A percentile compares a stretch with the other conserved stretches of the same genome.
These are phyloP conservation scores for Salix arbutifolia DNA, from an alignment of 345 rosid genomes.

Conservation along the genomic window DNA sequence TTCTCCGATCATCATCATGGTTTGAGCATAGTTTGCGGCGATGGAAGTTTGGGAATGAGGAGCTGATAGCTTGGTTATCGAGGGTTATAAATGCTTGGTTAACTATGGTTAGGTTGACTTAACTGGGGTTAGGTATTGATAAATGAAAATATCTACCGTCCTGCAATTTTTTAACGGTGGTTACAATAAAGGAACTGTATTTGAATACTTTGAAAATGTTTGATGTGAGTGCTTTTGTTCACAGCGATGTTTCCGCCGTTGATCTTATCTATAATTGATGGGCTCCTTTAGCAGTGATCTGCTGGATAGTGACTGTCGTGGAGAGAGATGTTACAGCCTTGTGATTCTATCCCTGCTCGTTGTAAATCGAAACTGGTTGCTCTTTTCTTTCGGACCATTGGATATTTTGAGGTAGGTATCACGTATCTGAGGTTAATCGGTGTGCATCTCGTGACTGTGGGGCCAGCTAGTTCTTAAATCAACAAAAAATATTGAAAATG, in stretches of 20 bases:
- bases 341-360: conserved; percentile 14
- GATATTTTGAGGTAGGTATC: conserved; percentile 26
- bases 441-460: conserved; percentile 31
- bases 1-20: conserved; percentile 57
- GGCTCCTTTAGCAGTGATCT: conserved; percentile 1
- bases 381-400: conserved; percentile 6
- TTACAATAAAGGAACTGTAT: conserved; percentile 5
- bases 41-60: neutral
- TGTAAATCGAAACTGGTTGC: conserved; percentile 3
- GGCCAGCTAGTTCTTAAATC: neutral
- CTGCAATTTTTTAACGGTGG: conserved; percentile 21
- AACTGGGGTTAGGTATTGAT: conserved; percentile 30
- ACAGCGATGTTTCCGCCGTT: conserved; percentile 28
- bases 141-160: conserved; percentile 21
- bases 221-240: neutral
- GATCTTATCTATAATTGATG: neutral
- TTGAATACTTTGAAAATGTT: neutral
- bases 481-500: neutral
- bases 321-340: neutral
- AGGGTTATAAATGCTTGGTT: conserved; percentile 32
- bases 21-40: conserved; percentile 10
- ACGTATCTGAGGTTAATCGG: conserved; percentile 23
- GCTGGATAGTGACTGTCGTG: neutral
- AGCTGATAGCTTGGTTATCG: neutral
- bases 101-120: conserved; percentile 36